Conservation (phyloP, 78 protist species). For the Dictyostelium citrinum region DNA sequence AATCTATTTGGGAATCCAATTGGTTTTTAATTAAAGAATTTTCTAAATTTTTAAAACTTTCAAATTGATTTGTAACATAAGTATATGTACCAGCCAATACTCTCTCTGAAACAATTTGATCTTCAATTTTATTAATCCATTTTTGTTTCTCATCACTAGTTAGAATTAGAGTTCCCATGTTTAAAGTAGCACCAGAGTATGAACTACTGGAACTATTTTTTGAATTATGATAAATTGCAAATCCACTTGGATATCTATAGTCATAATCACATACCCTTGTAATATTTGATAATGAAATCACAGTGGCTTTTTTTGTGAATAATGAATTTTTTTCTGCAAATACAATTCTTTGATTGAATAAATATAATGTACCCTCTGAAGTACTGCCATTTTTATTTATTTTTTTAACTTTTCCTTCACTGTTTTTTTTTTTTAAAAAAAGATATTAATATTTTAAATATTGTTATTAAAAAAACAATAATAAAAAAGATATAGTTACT, state of each 20-base stretch:
- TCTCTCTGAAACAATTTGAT: slow-evolving; percentile 12
- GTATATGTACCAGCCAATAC: neutral
- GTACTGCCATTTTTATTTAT: neutral
- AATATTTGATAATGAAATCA: neutral
- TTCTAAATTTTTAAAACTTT: neutral
- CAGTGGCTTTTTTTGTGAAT: neutral
- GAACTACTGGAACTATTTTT: neutral
- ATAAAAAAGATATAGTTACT: no score
- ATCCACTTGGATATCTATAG: neutral
- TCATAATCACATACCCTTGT: neutral
- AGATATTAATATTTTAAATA: no score
- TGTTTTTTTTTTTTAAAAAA: no score
- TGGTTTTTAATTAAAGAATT: neutral
- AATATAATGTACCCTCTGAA: neutral
- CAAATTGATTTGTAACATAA: neutral
- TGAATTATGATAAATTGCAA: neutral
- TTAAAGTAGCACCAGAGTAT: neutral
- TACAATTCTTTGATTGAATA: slow-evolving; percentile 21
- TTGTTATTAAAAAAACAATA: no score
- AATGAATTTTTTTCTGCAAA: neutral
- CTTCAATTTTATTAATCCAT: slow-evolving; percentile 59
- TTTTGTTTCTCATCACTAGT: slow-evolving; percentile 20
- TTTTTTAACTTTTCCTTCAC: slow-evolving; percentile 4
- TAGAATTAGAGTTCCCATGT: neutral
- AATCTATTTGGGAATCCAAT: neutral